Percentiles rank a stretch among this genome's conserved stretches.
These are phyloP conservation scores for Pneumocystis sp. DNA, from an alignment of 1,139 yeast species.

Conservation along the genomic window DNA sequence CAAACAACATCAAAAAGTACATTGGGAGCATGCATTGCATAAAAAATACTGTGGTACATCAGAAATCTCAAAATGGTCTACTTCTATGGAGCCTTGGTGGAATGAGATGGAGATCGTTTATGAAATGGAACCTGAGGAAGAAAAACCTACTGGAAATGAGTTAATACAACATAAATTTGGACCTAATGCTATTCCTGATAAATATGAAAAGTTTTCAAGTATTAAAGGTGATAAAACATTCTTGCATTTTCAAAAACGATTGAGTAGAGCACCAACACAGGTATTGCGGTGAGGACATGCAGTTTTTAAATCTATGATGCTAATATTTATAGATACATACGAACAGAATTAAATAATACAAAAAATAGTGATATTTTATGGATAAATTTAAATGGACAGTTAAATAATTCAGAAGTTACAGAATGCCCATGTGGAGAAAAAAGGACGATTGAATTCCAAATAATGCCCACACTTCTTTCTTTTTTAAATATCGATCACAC, in stretches of 20 bases:
- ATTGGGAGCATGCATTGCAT: neutral
- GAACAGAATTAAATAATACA: slow-evolving; percentile 3
- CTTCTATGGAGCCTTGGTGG: neutral
- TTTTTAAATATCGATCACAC: slow-evolving; percentile 8
- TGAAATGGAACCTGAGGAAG: slow-evolving; percentile 7
- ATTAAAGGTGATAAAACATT: slow-evolving; percentile 11
- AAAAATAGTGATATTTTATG: slow-evolving; percentile 3
- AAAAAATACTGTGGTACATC: neutral
- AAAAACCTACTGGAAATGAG: neutral
- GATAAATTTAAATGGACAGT: slow-evolving; percentile 7
- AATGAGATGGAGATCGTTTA: slow-evolving; percentile 8
- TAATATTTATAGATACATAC: slow-evolving; percentile 2
- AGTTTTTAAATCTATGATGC: neutral
- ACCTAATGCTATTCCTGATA: slow-evolving; percentile 5
- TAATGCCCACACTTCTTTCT: slow-evolving; percentile 9
- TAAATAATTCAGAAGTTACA: slow-evolving; percentile 7
- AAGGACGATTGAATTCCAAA: slow-evolving; percentile 8
- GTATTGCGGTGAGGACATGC: slow-evolving; percentile 4
- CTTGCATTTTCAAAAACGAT: slow-evolving; percentile 10
- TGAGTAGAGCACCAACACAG: slow-evolving; percentile 6
- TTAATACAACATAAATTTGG: neutral
- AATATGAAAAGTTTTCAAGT: slow-evolving; percentile 10
- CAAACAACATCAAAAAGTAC: neutral
- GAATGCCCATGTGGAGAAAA: slow-evolving; percentile 6
- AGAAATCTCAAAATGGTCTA: neutral